Evolutionary conservation across 2,329 filamentous ascomycete genomes (phyloP).

Genomic region (Dactylellina drechsleri): DNA sequence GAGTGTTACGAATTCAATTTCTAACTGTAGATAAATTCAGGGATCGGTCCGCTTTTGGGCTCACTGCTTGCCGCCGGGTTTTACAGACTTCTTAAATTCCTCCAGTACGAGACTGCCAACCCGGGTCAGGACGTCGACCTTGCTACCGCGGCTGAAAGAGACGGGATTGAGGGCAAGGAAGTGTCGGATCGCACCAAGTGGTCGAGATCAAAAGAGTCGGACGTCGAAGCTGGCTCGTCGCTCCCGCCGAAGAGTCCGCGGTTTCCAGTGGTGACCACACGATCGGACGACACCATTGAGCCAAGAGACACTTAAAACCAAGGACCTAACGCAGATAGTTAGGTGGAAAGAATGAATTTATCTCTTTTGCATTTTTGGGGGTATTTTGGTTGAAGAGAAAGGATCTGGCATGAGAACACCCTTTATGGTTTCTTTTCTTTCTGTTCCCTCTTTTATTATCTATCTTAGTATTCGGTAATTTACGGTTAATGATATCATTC

Average conservation of each 20-base stretch:
- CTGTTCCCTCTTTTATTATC: no score
- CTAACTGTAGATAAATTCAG: conserved; percentile 25
- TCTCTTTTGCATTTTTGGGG: no score
- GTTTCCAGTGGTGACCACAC: neutral
- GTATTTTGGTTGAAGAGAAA: no score
- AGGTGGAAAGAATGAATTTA: no score
- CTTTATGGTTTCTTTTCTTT: no score
- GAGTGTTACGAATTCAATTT: neutral
- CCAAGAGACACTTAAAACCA: neutral
- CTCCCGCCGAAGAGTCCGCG: conserved; percentile 34
- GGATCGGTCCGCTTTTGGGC: conserved; percentile 67
- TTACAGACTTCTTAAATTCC: conserved; percentile 66
- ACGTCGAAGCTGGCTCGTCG: conserved; percentile 36
- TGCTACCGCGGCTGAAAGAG: conserved; percentile 15
- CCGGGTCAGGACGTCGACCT: conserved; percentile 64
- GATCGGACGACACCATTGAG: conserved; percentile 18
- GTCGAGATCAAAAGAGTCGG: conserved; percentile 41
- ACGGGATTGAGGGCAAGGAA: conserved; percentile 25
- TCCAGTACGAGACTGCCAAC: conserved; percentile 68
- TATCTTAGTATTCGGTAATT: no score
- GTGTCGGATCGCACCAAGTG: conserved; percentile 18
- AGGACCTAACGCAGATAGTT: no score
- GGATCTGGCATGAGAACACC: no score
- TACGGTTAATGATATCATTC: no score
- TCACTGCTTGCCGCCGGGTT: conserved; percentile 65